Conservation (phyloP, 1,139 yeast species). For the Lodderomyces jiufengensis region DNA sequence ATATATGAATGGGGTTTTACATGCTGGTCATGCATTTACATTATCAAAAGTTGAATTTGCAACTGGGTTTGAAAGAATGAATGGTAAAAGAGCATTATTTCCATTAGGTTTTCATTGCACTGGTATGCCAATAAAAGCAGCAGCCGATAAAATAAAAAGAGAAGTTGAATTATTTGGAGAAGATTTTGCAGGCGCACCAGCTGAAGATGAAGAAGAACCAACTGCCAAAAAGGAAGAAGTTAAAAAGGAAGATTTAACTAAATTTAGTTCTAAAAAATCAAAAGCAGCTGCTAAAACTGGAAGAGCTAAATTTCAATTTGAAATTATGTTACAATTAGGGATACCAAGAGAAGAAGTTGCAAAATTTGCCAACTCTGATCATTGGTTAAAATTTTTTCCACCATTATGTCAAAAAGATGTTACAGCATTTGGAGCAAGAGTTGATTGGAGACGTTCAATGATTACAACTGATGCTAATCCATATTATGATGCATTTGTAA, state of each 20-base stretch:
- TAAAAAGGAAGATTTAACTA: slow-evolving; percentile 74
- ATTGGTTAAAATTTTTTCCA: slow-evolving; percentile 93
- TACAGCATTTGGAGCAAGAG: slow-evolving; percentile 81
- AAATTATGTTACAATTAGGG: slow-evolving; percentile 93
- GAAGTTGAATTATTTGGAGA: slow-evolving; percentile 89
- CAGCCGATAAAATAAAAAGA: slow-evolving; percentile 93
- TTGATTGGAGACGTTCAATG: slow-evolving; percentile 97
- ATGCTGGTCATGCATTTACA: slow-evolving; percentile 97
- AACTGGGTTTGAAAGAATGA: slow-evolving; percentile 91
- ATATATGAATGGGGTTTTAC: slow-evolving; percentile 97
- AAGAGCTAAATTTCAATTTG: slow-evolving; percentile 89
- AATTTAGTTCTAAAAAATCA: slow-evolving; percentile 87
- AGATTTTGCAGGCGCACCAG: slow-evolving; percentile 69
- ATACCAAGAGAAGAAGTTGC: slow-evolving; percentile 77
- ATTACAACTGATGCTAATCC: slow-evolving; percentile 95
- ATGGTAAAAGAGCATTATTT: slow-evolving; percentile 86
- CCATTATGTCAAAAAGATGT: slow-evolving; percentile 84
- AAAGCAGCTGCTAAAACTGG: slow-evolving; percentile 94
- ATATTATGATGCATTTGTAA: slow-evolving; percentile 89
- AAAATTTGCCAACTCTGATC: slow-evolving; percentile 82
- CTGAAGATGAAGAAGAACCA: slow-evolving; percentile 47
- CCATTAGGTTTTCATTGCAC: slow-evolving; percentile 99
- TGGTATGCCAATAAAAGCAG: slow-evolving; percentile 97
- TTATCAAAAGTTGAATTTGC: slow-evolving; percentile 93
- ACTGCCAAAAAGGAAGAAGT: slow-evolving; percentile 23